A percentile compares a stretch with the other conserved stretches of the same genome.
Evolutionary conservation across 2,329 filamentous ascomycete species (phyloP).

Genomic region (Colletotrichum sansevieriae): DNA sequence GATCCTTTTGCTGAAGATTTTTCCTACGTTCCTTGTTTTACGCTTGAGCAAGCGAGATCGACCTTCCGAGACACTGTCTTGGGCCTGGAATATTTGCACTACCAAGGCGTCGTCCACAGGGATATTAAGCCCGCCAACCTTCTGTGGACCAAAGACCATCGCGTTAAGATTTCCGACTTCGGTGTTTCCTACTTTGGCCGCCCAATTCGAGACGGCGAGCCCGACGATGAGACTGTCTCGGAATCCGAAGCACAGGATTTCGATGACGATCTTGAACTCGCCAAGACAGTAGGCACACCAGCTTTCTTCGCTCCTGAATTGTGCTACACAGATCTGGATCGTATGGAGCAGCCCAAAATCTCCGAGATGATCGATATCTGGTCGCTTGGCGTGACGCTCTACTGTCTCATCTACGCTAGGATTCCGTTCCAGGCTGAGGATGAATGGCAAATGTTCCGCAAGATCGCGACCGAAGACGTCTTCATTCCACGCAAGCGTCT

Average conservation of each 20-base stretch:
- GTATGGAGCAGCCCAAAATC: conserved; percentile 76
- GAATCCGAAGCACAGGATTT: conserved; percentile 89
- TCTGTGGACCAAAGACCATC: conserved; percentile 84
- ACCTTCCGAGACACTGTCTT: conserved; percentile 94
- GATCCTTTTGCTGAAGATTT: conserved; percentile 86
- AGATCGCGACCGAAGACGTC: conserved; percentile 92
- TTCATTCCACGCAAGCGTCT: conserved; percentile 87
- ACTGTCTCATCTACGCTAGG: conserved; percentile 93
- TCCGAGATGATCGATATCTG: conserved; percentile 97
- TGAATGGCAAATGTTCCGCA: conserved; percentile 90
- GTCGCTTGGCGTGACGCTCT: conserved; percentile 96
- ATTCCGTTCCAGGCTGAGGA: conserved; percentile 94
- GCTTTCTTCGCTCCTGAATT: conserved; percentile 98
- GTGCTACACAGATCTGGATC: conserved; percentile 85
- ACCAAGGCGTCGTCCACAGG: conserved; percentile 85
- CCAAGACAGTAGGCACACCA: conserved; percentile 96
- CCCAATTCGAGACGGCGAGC: conserved; percentile 85
- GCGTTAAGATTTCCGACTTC: conserved; percentile 98
- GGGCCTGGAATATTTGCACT: conserved; percentile 93
- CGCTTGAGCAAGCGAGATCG: conserved; percentile 82
- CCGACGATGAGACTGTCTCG: conserved; percentile 78
- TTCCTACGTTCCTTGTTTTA: conserved; percentile 94
- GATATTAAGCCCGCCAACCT: conserved; percentile 93
- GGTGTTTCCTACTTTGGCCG: conserved; percentile 97
- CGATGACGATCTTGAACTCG: conserved; percentile 94